Conservation (phyloP, 169 alveolate genomes). For the Plasmodium adleri region DNA sequence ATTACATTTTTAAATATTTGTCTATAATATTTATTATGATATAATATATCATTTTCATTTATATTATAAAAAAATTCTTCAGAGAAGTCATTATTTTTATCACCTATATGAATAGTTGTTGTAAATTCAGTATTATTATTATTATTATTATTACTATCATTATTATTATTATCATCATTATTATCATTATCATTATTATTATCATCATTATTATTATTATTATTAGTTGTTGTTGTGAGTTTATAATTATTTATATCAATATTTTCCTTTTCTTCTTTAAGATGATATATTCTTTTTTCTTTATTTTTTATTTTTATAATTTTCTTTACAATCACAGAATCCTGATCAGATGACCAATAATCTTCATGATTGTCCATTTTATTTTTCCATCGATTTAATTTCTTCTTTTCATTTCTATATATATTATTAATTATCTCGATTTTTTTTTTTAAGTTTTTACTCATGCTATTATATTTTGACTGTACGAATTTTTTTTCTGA, state of each 20-base stretch:
- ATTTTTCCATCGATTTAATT: not conserved
- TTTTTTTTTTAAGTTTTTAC: constrained; percentile 50
- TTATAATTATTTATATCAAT: not conserved
- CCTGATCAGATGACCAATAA: not conserved
- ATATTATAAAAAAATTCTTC: not conserved
- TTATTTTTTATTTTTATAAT: not conserved
- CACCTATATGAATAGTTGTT: no score
- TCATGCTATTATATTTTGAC: constrained; percentile 32
- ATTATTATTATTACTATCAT: not conserved
- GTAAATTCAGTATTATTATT: not conserved
- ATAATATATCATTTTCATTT: constrained; percentile 17
- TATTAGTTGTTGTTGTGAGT: not conserved
- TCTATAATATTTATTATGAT: constrained; percentile 57
- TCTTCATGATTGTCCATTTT: not conserved
- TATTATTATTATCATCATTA: not conserved
- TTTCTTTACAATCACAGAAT: not conserved
- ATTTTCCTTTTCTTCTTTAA: not conserved
- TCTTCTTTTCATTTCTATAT: constrained; percentile 31
- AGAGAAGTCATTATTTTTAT: not conserved
- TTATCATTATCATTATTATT: not conserved
- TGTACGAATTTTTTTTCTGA: constrained; percentile 2
- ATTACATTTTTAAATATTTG: constrained; percentile 76
- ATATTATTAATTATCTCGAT: constrained; percentile 49
- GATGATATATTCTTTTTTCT: not conserved
- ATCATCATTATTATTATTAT: not conserved